These are phyloP conservation scores for Ceratobasidium sp. DNA, from an alignment of 1,284 basidiomycete genomes.

Conservation along the genomic window DNA sequence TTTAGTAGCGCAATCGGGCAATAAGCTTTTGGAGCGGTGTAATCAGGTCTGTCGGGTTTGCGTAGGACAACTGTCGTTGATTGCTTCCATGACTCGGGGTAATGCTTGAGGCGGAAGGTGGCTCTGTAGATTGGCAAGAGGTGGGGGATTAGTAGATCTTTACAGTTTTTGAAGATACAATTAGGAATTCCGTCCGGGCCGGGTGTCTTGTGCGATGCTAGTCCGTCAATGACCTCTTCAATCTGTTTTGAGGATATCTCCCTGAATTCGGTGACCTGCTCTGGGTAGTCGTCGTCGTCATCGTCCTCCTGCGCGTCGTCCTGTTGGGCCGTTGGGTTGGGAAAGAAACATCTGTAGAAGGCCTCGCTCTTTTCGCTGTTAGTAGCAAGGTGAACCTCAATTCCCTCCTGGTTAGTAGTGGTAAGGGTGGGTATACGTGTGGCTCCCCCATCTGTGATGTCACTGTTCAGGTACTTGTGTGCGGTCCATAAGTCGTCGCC, in stretches of 20 bases:
- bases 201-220: conserved; percentile 53
- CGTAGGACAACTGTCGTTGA: conserved; percentile 24
- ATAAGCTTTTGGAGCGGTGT: conserved; percentile 42
- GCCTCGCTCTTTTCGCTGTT: conserved; percentile 38
- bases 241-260: conserved; percentile 24
- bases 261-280: neutral
- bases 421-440: conserved; percentile 28
- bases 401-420: neutral
- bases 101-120: conserved; percentile 7
- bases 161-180: conserved; percentile 51
- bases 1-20: conserved; percentile 44
- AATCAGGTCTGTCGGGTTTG: conserved; percentile 42
- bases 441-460: neutral
- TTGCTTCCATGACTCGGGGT: conserved; percentile 30
- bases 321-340: conserved; percentile 26
- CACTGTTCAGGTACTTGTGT: conserved; percentile 15
- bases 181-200: conserved; percentile 56
- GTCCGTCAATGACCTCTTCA: neutral
- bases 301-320: neutral
- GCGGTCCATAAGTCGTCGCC: conserved; percentile 42
- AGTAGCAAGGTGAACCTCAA: neutral
- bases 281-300: neutral
- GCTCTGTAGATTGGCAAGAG: conserved; percentile 38
- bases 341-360: conserved; percentile 41
- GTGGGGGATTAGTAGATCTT: conserved; percentile 51